Conservation (phyloP, 306 rosid genomes). For the Acacia crassicarpa region DNA sequence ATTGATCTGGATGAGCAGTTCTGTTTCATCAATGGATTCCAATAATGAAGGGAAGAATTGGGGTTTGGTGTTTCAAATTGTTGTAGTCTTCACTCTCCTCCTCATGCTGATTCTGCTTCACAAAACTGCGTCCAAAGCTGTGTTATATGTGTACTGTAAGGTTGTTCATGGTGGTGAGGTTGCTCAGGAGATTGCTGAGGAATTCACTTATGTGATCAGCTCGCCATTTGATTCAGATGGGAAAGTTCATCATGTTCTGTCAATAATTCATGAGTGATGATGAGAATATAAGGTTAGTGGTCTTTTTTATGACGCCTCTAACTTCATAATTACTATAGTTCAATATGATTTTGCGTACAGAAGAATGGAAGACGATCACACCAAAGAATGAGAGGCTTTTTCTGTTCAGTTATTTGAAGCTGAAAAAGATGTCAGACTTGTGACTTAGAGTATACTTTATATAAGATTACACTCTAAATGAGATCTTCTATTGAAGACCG, state of each 20-base stretch:
- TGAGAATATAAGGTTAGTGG: constrained; percentile 27
- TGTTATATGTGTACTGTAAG: constrained; percentile 46
- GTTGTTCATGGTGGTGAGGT: constrained; percentile 49
- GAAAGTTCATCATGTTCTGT: constrained; percentile 52
- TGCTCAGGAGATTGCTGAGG: constrained; percentile 46
- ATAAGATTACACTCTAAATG: no score
- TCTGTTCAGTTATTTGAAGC: not conserved
- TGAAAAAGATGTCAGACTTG: not conserved
- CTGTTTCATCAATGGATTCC: constrained; percentile 20
- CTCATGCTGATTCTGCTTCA: constrained; percentile 50
- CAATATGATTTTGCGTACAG: no score
- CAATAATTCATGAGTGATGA: constrained; percentile 32
- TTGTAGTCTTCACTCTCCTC: constrained; percentile 34
- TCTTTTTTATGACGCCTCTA: not conserved
- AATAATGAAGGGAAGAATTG: constrained; percentile 47
- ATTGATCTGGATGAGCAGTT: constrained; percentile 32
- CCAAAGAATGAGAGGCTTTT: not conserved
- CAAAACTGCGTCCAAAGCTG: constrained; percentile 47
- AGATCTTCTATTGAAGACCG: no score
- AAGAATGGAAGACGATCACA: not conserved
- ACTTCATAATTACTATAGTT: not conserved
- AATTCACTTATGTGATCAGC: constrained; percentile 41
- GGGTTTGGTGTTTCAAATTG: constrained; percentile 54
- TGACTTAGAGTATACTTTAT: not conserved
- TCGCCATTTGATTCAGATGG: constrained; percentile 47